Evolutionary conservation across 2,329 filamentous ascomycete genomes (phyloP).

Genomic region (Saccharata proteae): DNA sequence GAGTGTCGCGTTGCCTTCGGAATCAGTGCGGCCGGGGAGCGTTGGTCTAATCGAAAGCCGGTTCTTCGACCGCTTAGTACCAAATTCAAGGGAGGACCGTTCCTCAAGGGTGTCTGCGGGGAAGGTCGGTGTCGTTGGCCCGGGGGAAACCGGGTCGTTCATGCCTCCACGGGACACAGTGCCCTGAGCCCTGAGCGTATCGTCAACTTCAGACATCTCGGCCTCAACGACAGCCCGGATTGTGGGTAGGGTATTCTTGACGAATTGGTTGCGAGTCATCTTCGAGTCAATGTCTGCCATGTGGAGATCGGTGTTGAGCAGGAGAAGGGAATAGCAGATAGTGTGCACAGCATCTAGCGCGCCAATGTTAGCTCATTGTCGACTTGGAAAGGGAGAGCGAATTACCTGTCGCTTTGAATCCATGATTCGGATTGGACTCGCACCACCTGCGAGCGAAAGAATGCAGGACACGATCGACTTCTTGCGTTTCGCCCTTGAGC

Average conservation of each 20-base stretch:
- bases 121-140: constrained; percentile 6
- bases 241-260: constrained; percentile 92
- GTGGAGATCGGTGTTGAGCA: constrained; percentile 93
- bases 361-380: constrained; percentile 21
- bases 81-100: constrained; percentile 9
- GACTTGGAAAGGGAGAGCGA: not conserved
- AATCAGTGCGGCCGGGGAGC: constrained; percentile 17
- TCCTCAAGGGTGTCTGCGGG: not conserved
- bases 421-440: constrained; percentile 81
- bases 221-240: constrained; percentile 66
- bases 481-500: constrained; percentile 85
- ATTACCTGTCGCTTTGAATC: constrained; percentile 75
- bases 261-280: constrained; percentile 89
- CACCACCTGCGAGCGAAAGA: constrained; percentile 87
- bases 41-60: constrained; percentile 14
- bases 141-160: constrained; percentile 3
- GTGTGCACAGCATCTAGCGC: constrained; percentile 83
- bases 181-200: constrained; percentile 11
- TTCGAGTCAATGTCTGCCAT: constrained; percentile 89
- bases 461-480: constrained; percentile 88
- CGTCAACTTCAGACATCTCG: constrained; percentile 1
- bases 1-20: constrained; percentile 23
- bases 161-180: constrained; percentile 3
- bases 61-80: constrained; percentile 12
- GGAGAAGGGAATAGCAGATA: constrained; percentile 88